These are phyloP conservation scores for Neocatenulostroma microsporum DNA, from an alignment of 2,329 filamentous ascomycete genomes.

Conservation along the genomic window DNA sequence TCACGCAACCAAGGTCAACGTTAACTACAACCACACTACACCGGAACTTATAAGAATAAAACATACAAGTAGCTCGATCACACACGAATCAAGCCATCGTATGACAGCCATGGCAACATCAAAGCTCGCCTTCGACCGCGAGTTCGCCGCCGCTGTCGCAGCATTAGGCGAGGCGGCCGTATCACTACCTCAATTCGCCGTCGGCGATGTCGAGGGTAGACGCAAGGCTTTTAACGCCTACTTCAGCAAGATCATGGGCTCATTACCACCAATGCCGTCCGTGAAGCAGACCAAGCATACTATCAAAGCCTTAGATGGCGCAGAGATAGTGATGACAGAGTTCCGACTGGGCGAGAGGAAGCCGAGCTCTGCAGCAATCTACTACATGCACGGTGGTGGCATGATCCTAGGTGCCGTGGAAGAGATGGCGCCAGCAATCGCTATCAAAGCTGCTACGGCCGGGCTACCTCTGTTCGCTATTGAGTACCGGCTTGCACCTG, in stretches of 20 bases:
- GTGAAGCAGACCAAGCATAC: constrained; percentile 10
- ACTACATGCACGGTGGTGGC: constrained; percentile 6
- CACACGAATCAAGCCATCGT: too few species aligned
- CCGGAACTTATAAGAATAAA: too few species aligned
- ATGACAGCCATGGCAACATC: constrained; percentile 1
- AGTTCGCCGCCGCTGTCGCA: constrained; percentile 1
- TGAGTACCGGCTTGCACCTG: constrained; percentile 17
- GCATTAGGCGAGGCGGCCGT: constrained; percentile 4
- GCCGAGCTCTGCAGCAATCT: not conserved
- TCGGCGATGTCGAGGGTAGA: constrained; percentile 13
- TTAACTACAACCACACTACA: too few species aligned
- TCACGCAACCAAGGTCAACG: too few species aligned
- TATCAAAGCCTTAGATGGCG: constrained; percentile 8
- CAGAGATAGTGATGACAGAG: constrained; percentile 10
- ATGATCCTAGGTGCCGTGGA: constrained; percentile 1
- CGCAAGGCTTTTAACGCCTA: constrained; percentile 6
- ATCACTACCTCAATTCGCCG: constrained; percentile 7
- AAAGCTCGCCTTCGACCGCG: constrained; percentile 2
- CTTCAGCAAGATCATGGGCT: constrained; percentile 1
- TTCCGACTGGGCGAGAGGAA: constrained; percentile 5
- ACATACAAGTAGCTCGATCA: too few species aligned
- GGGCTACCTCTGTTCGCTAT: constrained; percentile 11
- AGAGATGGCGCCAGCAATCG: not conserved
- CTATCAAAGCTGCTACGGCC: not conserved
- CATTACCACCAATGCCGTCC: constrained; percentile 6